These are phyloP conservation scores for Rhododendron simsii DNA, from an alignment of 148 eudicot genomes.

Conservation along the genomic window DNA sequence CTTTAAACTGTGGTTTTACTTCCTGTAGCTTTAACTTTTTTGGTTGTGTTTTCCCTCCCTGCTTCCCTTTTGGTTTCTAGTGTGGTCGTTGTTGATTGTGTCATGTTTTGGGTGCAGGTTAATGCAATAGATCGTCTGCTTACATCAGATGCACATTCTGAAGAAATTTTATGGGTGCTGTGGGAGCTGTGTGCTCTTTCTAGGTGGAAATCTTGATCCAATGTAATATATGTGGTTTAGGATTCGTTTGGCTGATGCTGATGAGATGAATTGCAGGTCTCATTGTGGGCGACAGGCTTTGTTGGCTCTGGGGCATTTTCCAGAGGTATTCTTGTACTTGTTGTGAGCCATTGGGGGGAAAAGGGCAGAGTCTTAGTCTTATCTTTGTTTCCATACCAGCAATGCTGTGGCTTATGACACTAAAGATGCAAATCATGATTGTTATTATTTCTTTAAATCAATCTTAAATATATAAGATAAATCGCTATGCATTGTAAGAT, in stretches of 20 bases:
- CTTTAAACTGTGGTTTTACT: background rate
- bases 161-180: slow-evolving; percentile 77
- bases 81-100: background rate
- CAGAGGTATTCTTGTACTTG: slow-evolving; percentile 60
- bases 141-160: slow-evolving; percentile 50
- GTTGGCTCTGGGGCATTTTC: slow-evolving; percentile 73
- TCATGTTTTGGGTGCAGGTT: slow-evolving; percentile 43
- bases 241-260: background rate
- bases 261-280: slow-evolving; percentile 51
- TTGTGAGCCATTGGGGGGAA: slow-evolving; percentile 2
- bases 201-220: slow-evolving; percentile 41
- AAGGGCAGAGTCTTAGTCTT: background rate
- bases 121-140: slow-evolving; percentile 71
- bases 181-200: slow-evolving; percentile 97
- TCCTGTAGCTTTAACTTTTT: background rate
- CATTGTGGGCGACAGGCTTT: slow-evolving; percentile 94
- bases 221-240: background rate
- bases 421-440: background rate
- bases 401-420: background rate
- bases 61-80: background rate
- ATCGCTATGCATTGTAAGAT: background rate
- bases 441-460: background rate
- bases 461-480: background rate
- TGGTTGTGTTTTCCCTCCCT: background rate
- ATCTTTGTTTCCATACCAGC: background rate